Evolutionary conservation across 2,329 filamentous ascomycete genomes (phyloP).

Genomic region (Fusarium odoratissimum): DNA sequence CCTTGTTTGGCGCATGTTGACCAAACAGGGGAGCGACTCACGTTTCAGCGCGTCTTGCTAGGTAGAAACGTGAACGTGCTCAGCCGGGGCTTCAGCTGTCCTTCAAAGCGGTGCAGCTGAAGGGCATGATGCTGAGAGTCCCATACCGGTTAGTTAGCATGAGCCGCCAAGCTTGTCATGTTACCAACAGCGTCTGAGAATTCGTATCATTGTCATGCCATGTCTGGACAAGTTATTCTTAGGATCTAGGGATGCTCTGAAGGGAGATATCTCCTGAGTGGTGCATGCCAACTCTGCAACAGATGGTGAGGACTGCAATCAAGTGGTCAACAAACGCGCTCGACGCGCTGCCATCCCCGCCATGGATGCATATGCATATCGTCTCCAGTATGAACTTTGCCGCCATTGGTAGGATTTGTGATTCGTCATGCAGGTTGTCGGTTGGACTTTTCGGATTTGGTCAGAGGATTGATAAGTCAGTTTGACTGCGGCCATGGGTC

Average conservation of each 20-base stretch:
- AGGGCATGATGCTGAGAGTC: conserved; percentile 41
- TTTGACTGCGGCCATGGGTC: conserved; percentile 9
- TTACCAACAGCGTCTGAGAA: conserved; percentile 21
- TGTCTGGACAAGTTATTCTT: not conserved
- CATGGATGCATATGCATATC: conserved; percentile 34
- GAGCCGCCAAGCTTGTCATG: conserved; percentile 36
- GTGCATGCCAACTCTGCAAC: conserved; percentile 39
- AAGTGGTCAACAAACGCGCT: conserved; percentile 41
- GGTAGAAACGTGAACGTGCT: conserved; percentile 27
- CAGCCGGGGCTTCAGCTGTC: conserved; percentile 24
- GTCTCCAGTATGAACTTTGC: conserved; percentile 15
- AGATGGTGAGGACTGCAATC: conserved; percentile 21
- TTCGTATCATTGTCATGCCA: not conserved
- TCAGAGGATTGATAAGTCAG: conserved; percentile 16
- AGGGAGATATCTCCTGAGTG: conserved; percentile 35
- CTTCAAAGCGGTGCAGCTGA: conserved; percentile 33
- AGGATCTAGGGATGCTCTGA: conserved; percentile 10
- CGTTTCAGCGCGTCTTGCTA: conserved; percentile 46
- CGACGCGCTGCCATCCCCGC: conserved; percentile 36
- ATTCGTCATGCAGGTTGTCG: conserved; percentile 26
- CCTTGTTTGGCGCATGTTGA: conserved; percentile 34
- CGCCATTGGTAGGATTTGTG: conserved; percentile 34
- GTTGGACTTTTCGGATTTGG: conserved; percentile 23
- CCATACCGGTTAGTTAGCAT: conserved; percentile 26
- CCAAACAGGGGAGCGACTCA: conserved; percentile 46